phyloP scores from a whole-genome alignment of 306 rosid species.

The Cucumis cinereus region DNA sequence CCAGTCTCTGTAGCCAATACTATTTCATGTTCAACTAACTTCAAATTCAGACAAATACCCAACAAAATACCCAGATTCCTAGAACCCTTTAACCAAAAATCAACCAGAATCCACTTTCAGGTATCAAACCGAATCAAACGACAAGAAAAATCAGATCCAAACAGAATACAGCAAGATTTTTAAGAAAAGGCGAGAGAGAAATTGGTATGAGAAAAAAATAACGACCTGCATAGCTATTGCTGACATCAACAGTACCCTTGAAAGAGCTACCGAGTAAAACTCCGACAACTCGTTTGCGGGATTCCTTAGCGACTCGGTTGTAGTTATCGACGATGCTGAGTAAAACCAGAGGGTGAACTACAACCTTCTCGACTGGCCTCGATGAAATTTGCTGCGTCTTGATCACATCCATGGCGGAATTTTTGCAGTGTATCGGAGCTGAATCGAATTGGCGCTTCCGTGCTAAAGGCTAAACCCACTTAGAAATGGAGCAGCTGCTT shows the following conservation, averaged over 20 bases:
- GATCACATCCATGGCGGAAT: conserved; percentile 57
- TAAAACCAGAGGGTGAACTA: conserved; percentile 72
- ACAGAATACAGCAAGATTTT: background rate
- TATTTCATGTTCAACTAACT: background rate
- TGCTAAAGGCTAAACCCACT: background rate
- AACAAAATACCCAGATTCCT: background rate
- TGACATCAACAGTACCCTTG: conserved; percentile 76
- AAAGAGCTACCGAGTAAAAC: conserved; percentile 68
- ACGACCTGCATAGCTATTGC: conserved; percentile 81
- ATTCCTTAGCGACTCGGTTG: conserved; percentile 77
- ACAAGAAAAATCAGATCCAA: background rate
- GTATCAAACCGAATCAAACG: background rate
- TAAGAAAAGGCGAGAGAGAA: background rate
- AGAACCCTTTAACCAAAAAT: background rate
- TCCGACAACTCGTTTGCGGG: conserved; percentile 79
- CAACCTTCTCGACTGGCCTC: conserved; percentile 67
- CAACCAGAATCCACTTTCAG: background rate
- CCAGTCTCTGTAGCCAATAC: background rate
- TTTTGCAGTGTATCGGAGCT: background rate
- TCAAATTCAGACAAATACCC: background rate
- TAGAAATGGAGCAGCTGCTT: background rate
- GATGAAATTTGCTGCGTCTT: conserved; percentile 72
- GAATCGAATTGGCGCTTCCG: background rate
- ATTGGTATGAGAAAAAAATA: background rate
- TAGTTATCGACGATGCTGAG: conserved; percentile 91